Evolutionary conservation across 441 rosid genomes (phyloP).

Genomic region (Syzygium malaccense): DNA sequence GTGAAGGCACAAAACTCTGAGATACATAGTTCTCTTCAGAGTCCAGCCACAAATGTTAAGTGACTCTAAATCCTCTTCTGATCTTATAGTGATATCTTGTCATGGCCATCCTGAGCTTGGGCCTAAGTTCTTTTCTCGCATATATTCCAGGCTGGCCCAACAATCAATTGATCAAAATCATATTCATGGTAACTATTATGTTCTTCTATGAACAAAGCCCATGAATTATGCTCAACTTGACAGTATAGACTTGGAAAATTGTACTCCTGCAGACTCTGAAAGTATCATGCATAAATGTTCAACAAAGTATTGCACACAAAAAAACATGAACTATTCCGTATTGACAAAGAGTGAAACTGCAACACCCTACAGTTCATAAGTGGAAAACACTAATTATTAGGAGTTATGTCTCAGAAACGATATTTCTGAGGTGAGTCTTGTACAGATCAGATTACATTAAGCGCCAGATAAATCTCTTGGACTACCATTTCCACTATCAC

Average conservation of each 20-base stretch:
- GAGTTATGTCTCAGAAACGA: background rate
- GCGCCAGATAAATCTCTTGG: background rate
- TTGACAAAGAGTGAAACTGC: background rate
- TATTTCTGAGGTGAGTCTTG: background rate
- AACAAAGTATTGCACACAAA: background rate
- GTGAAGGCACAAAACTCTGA: background rate
- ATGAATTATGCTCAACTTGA: background rate
- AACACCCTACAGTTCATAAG: background rate
- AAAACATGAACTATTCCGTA: background rate
- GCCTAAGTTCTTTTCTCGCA: background rate
- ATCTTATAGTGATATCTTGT: background rate
- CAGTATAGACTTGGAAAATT: background rate
- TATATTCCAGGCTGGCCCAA: background rate
- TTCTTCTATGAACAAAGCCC: background rate
- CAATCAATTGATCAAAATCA: background rate
- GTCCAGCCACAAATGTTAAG: background rate
- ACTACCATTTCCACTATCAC: background rate
- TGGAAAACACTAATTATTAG: background rate
- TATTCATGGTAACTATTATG: background rate
- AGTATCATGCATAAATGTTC: background rate
- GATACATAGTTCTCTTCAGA: background rate
- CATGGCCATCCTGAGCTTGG: background rate
- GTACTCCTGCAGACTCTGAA: background rate
- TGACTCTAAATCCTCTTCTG: background rate
- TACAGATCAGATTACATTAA: background rate